Percentiles rank a stretch among this genome's conserved stretches.
Evolutionary conservation across 2,329 filamentous ascomycete species (phyloP).

Genomic region (Coleophoma cylindrospora): DNA sequence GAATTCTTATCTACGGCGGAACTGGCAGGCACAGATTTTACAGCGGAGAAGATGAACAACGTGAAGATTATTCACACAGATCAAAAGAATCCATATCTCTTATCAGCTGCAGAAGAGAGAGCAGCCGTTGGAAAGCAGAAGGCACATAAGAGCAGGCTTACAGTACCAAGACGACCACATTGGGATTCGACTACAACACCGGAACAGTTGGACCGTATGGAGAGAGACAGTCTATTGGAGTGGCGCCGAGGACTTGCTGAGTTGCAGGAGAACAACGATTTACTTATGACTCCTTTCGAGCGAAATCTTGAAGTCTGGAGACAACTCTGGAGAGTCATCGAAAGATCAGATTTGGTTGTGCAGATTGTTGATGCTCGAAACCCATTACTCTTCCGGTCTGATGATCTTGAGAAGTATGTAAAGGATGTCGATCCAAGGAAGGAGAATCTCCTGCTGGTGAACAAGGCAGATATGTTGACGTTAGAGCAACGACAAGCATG

Average conservation of each 20-base stretch:
- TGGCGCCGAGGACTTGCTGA: constrained; percentile 92
- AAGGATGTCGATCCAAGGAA: constrained; percentile 87
- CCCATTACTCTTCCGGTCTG: constrained; percentile 87
- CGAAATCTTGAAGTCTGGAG: constrained; percentile 97
- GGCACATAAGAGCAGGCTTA: constrained; percentile 72
- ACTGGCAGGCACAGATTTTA: constrained; percentile 97
- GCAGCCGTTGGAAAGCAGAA: constrained; percentile 75
- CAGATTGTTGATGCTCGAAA: constrained; percentile 98
- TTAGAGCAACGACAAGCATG: constrained; percentile 73
- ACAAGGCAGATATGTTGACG: constrained; percentile 99
- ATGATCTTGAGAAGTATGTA: constrained; percentile 90
- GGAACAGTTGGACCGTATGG: constrained; percentile 70
- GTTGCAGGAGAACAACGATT: constrained; percentile 86
- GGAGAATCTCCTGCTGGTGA: constrained; percentile 87
- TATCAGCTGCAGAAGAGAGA: constrained; percentile 80
- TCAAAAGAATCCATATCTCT: constrained; percentile 89
- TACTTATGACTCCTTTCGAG: constrained; percentile 97
- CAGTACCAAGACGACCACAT: constrained; percentile 81
- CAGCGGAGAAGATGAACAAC: constrained; percentile 97
- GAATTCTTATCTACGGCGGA: constrained; percentile 96
- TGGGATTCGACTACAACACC: constrained; percentile 87
- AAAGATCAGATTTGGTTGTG: constrained; percentile 89
- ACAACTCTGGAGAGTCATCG: constrained; percentile 96
- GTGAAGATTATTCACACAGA: constrained; percentile 98
- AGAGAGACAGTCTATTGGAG: constrained; percentile 75